Base-by-base conservation (phyloP, 345 rosid species). In the Eucalyptus polyanthemos region DNA sequence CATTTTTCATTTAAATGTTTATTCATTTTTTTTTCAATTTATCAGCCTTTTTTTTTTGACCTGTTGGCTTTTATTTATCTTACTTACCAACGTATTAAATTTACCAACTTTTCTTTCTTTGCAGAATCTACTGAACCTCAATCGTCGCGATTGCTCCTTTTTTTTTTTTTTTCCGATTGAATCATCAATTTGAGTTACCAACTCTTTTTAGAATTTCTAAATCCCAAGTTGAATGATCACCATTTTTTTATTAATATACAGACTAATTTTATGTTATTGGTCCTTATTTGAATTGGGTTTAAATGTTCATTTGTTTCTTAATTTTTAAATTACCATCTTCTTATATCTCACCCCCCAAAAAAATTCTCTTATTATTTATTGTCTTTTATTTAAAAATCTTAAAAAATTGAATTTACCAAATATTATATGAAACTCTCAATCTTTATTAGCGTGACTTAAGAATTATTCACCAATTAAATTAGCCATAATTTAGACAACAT, bases 371-470 rank as follows among this genome's bases (percentile, higher is more conserved):
- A n/a, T n/a, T 65, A 65, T n/a, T 65, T 3, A 14, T n/a, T 4
- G 19, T 11, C 21, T 62, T 62, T 62, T n/a, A n/a, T 31, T 65
- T 14, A 65, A 1, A 2, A 65, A 14, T 65, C 76, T 65, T 65
- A 65, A 62, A 5, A 62, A 93, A 56, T 95, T 95, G 37, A 65
- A n/a, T 65, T 65, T 65, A 14, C 3, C 76, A 65, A n/a, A 15
- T 65, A n/a, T n/a, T 65, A 65, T n/a, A n/a, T 2, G 37, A 65
- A n/a, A n/a, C 1, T 65, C 7, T n/a, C 72, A 4, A 4, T 56
- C 13, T 56, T 56, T 24, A 56, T 56, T 24, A 4, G 3, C 4
- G 27, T 56, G 62, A 56, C 62, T 56, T 56, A 24, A 56, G 13
- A 56, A 24, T 56, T 56, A 0, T 56, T 56, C 62, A 24, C 62